Percentiles rank a stretch among this genome's conserved stretches.
These are phyloP conservation scores for Fomitopsis schrenkii DNA, from an alignment of 1,284 basidiomycete species.

Conservation along the genomic window DNA sequence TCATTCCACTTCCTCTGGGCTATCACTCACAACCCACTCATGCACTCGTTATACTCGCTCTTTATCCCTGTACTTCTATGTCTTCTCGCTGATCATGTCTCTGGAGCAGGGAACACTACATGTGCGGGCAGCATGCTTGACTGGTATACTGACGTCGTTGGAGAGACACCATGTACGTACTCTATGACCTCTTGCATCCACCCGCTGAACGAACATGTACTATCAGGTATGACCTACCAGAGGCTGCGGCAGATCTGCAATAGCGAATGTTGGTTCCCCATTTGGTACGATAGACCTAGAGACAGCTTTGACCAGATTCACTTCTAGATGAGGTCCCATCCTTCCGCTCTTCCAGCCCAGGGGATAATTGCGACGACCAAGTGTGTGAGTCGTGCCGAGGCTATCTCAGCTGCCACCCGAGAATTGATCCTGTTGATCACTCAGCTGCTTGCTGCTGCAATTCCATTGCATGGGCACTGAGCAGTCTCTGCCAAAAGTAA, in stretches of 20 bases:
- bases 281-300: no score
- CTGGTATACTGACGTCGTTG: constrained; percentile 1
- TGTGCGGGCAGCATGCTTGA: neutral
- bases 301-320: neutral
- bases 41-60: neutral
- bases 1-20: no score
- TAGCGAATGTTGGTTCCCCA: neutral
- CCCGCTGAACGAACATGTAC: neutral
- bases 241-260: constrained; percentile 6
- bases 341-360: constrained; percentile 7
- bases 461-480: constrained; percentile 14
- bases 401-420: no score
- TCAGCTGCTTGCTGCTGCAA: constrained; percentile 17
- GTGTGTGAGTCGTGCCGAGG: constrained; percentile 7
- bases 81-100: neutral
- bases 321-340: constrained; percentile 11
- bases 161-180: constrained; percentile 1
- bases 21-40: no score
- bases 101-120: constrained; percentile 3
- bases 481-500: constrained; percentile 18
- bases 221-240: constrained; percentile 5
- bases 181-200: neutral
- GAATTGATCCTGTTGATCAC: neutral
- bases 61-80: neutral
- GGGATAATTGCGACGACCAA: constrained; percentile 16